Evolutionary conservation across 2,329 filamentous ascomycete species (phyloP).

Genomic region (Neoarthrinium moseri): DNA sequence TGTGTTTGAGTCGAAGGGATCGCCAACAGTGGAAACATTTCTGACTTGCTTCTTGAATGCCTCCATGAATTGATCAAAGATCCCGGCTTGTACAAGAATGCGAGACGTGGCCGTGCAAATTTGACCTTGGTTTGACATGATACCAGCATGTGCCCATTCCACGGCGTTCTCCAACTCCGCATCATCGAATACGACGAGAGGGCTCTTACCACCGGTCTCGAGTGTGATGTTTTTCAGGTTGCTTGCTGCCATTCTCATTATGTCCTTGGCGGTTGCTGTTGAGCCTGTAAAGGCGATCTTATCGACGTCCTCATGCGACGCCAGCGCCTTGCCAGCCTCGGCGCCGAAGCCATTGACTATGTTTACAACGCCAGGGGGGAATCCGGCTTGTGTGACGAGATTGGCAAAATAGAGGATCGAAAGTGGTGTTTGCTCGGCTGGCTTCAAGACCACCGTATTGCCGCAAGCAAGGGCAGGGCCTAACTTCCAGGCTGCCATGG

Average conservation of each 20-base stretch:
- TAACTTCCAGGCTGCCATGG: slow-evolving; percentile 77
- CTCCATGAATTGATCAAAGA: slow-evolving; percentile 64
- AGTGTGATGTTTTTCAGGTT: slow-evolving; percentile 66
- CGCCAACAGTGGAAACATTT: slow-evolving; percentile 59
- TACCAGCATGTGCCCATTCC: slow-evolving; percentile 51
- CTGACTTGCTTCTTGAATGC: slow-evolving; percentile 60
- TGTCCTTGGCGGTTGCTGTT: slow-evolving; percentile 68
- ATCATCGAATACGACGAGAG: slow-evolving; percentile 63
- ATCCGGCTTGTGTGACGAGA: slow-evolving; percentile 70
- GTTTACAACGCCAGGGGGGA: slow-evolving; percentile 76
- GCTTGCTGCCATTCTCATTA: slow-evolving; percentile 71
- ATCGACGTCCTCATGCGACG: slow-evolving; percentile 66
- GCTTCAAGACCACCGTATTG: slow-evolving; percentile 64
- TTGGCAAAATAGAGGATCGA: slow-evolving; percentile 64
- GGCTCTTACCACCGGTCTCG: slow-evolving; percentile 67
- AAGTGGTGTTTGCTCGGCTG: slow-evolving; percentile 66
- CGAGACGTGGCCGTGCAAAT: slow-evolving; percentile 66
- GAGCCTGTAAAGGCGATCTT: slow-evolving; percentile 81
- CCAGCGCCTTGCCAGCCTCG: slow-evolving; percentile 67
- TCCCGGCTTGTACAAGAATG: slow-evolving; percentile 60
- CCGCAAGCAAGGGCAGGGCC: slow-evolving; percentile 69
- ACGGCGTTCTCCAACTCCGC: slow-evolving; percentile 67
- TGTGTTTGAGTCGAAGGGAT: slow-evolving; percentile 67
- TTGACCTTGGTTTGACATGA: slow-evolving; percentile 63
- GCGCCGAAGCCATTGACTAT: slow-evolving; percentile 70